A percentile compares a stretch with the other conserved stretches of the same genome.
These are phyloP conservation scores for Tetracladium maxilliforme DNA, from an alignment of 2,329 filamentous ascomycete species.

Conservation along the genomic window DNA sequence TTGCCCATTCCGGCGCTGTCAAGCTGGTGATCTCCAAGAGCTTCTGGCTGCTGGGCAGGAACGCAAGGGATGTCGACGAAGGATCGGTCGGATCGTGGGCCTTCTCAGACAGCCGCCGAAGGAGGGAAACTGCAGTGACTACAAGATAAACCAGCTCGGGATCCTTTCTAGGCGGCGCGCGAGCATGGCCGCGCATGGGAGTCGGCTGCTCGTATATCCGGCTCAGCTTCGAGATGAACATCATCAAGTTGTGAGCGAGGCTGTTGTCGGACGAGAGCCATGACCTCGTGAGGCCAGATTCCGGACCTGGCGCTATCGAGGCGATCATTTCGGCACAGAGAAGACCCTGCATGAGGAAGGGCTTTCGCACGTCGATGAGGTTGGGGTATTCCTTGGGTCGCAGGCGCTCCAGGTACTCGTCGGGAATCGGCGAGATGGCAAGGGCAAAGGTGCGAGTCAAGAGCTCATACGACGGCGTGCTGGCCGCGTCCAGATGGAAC, in stretches of 20 bases:
- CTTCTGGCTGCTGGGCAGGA: no score
- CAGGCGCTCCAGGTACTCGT: no score
- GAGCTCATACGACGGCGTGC: conserved; percentile 57
- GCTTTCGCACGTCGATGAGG: conserved; percentile 64
- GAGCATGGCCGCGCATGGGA: background rate
- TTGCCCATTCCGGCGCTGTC: no score
- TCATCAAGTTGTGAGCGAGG: conserved; percentile 67
- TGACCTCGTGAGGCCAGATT: conserved; percentile 54
- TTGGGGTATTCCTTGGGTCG: conserved; percentile 36
- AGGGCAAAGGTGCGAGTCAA: conserved; percentile 79
- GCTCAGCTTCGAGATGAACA: conserved; percentile 59
- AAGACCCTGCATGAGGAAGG: conserved; percentile 82
- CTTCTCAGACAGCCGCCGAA: conserved; percentile 58
- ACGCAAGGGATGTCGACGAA: no score
- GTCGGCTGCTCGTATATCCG: conserved; percentile 24
- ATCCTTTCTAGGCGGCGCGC: conserved; percentile 2
- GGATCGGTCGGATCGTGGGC: conserved; percentile 39
- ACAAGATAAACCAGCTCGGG: conserved; percentile 33
- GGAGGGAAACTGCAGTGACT: conserved; percentile 49
- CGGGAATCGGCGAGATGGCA: conserved; percentile 72
- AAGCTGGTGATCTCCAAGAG: no score
- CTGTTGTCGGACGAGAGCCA: conserved; percentile 80
- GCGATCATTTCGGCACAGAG: conserved; percentile 81
- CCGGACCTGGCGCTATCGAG: conserved; percentile 55
- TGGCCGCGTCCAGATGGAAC: conserved; percentile 56